Evolutionary conservation across 1,139 yeast species (phyloP), one percentile per base, ranked within the genome.

Genomic region (Blastobotrys serpentis): DNA sequence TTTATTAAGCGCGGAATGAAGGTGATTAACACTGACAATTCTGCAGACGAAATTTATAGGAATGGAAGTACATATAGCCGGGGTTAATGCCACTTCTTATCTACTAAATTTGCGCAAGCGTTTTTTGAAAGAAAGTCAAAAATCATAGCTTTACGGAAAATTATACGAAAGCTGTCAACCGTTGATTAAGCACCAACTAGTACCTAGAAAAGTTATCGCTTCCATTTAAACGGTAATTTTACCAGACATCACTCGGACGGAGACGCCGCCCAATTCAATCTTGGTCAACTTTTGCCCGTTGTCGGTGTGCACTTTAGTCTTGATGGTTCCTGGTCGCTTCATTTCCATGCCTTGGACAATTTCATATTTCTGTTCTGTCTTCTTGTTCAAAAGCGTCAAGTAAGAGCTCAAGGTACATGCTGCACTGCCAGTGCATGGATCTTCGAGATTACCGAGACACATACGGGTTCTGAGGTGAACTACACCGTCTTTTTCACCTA

Each of bases 391-490:
- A 17, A 50, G 37, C n/a, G 48, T 40, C 37, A 51, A 26, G 26
- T 43, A 49, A 4, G 46, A 26, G 7, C 44, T 39, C 32, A 51
- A 23, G 10, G 44, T 41, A 19, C 46, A 23, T n/a, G 49, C 52
- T 16, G 53, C 52, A 30, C 50, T 46, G 22, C 53, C 53, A 10
- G 53, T 51, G 17, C 52, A 52, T 21, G 53, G 50, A 18, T 51
- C 53, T 23, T 51, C 53, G 3, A 51, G 13, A 11, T 11, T 23
- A 16, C 42, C 38, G 29, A 50, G 36, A 22, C 47, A 43, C 53
- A 51, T 51, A 32, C 53, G 43, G 11, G 52, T 40, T 3, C 52
- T 39, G 3, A 51, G 3, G 21, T 18, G 11, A 11, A 14, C 23
- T 8, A 18, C 39, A 14, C 29, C 42, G 29, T 23, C 14, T 18